phyloP scores from a whole-genome alignment of 106 monocot species.

The Apostasia shenzhenica region DNA sequence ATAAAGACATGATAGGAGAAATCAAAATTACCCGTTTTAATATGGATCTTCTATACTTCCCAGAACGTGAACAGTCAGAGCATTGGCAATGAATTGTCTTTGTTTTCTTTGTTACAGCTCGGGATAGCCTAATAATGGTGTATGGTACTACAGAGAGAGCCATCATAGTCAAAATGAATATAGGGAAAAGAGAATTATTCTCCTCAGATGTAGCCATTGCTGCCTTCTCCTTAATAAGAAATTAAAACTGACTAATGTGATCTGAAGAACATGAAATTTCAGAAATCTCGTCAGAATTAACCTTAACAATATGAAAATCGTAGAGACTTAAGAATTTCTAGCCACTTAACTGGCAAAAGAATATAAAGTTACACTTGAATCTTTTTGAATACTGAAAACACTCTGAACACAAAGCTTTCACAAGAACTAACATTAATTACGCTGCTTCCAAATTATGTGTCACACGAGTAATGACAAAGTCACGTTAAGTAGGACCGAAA shows the following conservation, averaged over 20 bases:
- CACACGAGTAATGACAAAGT: no score
- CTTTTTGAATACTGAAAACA: no score
- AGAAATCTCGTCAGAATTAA: neutral
- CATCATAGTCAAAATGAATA: conserved; percentile 80
- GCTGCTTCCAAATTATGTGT: no score
- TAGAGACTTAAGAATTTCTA: no score
- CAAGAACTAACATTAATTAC: no score
- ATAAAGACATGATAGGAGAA: neutral
- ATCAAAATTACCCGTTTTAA: conserved; percentile 41
- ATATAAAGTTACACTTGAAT: no score
- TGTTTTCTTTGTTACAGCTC: conserved; percentile 42
- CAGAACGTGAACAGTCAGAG: conserved; percentile 54
- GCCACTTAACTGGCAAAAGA: no score
- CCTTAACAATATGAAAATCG: neutral
- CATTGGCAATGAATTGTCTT: conserved; percentile 71
- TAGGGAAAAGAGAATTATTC: conserved; percentile 64
- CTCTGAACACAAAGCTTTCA: no score
- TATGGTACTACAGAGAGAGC: conserved; percentile 82
- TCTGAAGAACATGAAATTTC: neutral
- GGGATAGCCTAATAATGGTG: conserved; percentile 48
- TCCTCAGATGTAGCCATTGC: conserved; percentile 74
- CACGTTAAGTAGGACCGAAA: no score
- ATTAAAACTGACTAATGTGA: neutral
- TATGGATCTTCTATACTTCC: conserved; percentile 75
- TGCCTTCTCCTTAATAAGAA: conserved; percentile 1